Evolutionary conservation across 371 early-diverging fungal genomes (phyloP), one percentile per base, ranked within the genome.

Genomic region (Nematocida ironsii): DNA sequence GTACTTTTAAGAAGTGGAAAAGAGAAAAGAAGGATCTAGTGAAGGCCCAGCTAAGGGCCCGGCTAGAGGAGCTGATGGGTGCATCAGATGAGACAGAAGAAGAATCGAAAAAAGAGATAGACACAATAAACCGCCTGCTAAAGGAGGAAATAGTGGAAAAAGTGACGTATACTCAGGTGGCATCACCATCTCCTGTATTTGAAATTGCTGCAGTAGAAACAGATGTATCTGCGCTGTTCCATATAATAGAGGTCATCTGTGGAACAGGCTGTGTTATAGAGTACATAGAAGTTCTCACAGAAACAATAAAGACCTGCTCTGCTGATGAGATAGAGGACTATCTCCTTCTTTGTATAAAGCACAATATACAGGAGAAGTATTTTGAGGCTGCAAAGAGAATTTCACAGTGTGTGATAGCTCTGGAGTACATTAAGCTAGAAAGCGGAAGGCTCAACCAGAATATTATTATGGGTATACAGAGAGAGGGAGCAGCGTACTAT

Each of bases 1-100:
- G 57, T 20, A 83, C 85, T 39, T 82, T 73, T 44, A 55, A 67
- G 25, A 72, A 75, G 44, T 83, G 72, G 74, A 83, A 48, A 54
- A 80, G 73, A 64, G 44, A 70, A 72, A 75, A 45, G 39, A 62
- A 42, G 55, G 60, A 83, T 18, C 42, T 23, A 16, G 58, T 54
- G 7, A 72, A 62, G 71, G 50, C 50, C 47, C 44, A 73, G 62
- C 56, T 75, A 13, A 52, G 64, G 47, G 5, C 52, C n/a, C 20
- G 40, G 1, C 42, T 42, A 42, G 7, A 61, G 62, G 52, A 50
- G 18, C 18, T 50, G 18, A 50, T 13, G 18, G 52, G 9, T 18
- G 33, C 33, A 33, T 11, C 47, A 13, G 33, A 23, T 18, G 23
- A 72, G 27, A 39, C 20, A 40, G 4, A 48, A 9, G 40, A 18